phyloP scores from a whole-genome alignment of 1,284 basidiomycete species.

The Moesziomyces aphidis region DNA sequence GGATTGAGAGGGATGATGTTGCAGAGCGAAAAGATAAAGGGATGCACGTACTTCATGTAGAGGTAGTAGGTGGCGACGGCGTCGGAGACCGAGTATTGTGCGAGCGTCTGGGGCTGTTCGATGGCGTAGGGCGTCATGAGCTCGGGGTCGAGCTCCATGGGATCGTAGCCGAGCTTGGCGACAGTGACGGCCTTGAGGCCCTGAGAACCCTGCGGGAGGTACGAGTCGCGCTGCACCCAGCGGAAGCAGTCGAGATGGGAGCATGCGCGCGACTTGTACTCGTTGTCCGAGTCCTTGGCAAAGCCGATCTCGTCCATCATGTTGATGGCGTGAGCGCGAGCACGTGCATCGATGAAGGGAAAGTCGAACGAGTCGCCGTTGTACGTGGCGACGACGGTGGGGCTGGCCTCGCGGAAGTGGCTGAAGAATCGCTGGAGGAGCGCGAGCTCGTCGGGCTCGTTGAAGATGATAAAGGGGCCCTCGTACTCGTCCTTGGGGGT shows the following conservation, averaged over 20 bases:
- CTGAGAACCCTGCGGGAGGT: constrained; percentile 97
- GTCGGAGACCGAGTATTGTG: constrained; percentile 99
- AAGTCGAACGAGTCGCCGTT: constrained; percentile 99
- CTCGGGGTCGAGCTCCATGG: constrained; percentile 97
- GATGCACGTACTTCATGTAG: constrained; percentile 99
- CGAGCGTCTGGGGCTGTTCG: constrained; percentile 93
- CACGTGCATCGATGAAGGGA: constrained; percentile 91
- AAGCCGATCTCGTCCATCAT: constrained; percentile 98
- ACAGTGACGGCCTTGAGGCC: constrained; percentile 98
- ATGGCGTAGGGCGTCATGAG: constrained; percentile 99
- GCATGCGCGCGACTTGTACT: constrained; percentile 93
- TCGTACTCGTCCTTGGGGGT: constrained; percentile 98
- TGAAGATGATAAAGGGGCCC: constrained; percentile 95
- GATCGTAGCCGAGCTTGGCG: constrained; percentile 95
- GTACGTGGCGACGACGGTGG: constrained; percentile 97
- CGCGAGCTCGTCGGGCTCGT: constrained; percentile 87
- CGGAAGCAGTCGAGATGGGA: constrained; percentile 99
- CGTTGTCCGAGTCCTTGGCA: constrained; percentile 88
- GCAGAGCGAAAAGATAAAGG: constrained; percentile 99
- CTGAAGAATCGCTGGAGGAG: constrained; percentile 83
- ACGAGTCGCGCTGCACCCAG: constrained; percentile 99
- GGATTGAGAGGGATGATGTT: constrained; percentile 98
- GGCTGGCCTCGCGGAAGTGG: constrained; percentile 90
- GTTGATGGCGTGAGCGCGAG: constrained; percentile 90
- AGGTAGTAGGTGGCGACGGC: constrained; percentile 99